These are phyloP conservation scores for Sonneratia alba DNA, from an alignment of 345 rosid species.

Conservation along the genomic window DNA sequence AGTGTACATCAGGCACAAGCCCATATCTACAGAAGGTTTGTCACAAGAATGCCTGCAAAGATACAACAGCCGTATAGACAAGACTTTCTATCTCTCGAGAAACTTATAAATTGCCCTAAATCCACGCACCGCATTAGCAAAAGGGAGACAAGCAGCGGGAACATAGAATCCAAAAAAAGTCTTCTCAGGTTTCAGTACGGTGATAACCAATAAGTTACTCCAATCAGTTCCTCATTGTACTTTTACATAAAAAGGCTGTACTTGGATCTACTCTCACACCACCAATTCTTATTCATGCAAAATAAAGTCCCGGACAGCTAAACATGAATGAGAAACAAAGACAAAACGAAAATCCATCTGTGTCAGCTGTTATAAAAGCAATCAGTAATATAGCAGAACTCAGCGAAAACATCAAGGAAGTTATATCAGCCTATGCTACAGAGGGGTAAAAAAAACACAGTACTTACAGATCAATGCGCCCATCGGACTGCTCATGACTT, in stretches of 20 bases:
- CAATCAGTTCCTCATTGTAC: background rate
- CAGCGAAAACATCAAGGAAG: background rate
- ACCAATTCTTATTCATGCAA: background rate
- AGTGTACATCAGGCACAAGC: background rate
- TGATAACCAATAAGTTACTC: background rate
- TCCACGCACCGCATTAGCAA: background rate
- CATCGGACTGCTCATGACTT: conserved; percentile 90
- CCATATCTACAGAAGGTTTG: background rate
- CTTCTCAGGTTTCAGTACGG: background rate
- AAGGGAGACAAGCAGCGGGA: background rate
- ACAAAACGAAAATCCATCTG: background rate
- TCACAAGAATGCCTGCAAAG: background rate
- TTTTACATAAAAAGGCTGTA: no score
- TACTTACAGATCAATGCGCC: conserved; percentile 81
- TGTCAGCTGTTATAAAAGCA: background rate
- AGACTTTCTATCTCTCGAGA: background rate
- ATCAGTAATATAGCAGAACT: background rate
- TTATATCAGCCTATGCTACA: background rate
- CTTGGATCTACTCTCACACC: no score
- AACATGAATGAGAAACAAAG: background rate
- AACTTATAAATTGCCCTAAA: no score
- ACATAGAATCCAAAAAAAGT: background rate
- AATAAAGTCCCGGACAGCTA: background rate
- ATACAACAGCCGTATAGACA: background rate
- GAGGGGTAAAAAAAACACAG: background rate